A percentile compares a stretch with the other conserved stretches of the same genome.
These are phyloP conservation scores for Fusarium nelsonii DNA, from an alignment of 2,329 filamentous ascomycete genomes.

Conservation along the genomic window DNA sequence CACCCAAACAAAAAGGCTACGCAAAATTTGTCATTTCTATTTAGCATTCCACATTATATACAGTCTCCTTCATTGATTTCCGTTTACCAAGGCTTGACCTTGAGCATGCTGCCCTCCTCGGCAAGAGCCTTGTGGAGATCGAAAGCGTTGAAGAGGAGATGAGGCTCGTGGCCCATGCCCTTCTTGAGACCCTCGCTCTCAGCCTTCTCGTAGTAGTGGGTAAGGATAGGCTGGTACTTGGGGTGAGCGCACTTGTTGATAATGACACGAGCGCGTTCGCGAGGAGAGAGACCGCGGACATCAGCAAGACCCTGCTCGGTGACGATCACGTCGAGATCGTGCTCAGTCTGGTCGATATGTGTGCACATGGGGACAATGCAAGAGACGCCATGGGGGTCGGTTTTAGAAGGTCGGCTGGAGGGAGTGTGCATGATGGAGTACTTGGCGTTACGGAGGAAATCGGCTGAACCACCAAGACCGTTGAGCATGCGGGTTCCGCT, in stretches of 20 bases:
- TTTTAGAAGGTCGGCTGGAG: constrained; percentile 82
- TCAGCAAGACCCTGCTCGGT: constrained; percentile 81
- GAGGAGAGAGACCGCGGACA: constrained; percentile 82
- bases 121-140: constrained; percentile 88
- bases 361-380: constrained; percentile 97
- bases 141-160: constrained; percentile 86
- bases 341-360: constrained; percentile 92
- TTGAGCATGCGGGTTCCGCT: constrained; percentile 91
- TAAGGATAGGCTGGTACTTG: constrained; percentile 83
- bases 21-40: constrained; percentile 32
- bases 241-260: constrained; percentile 90
- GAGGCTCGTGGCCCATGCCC: constrained; percentile 91
- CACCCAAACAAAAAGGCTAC: constrained; percentile 19
- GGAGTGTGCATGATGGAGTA: constrained; percentile 97
- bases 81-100: constrained; percentile 74
- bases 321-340: constrained; percentile 92
- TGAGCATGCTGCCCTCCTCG: constrained; percentile 87
- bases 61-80: background rate
- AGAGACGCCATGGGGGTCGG: constrained; percentile 82
- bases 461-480: constrained; percentile 83
- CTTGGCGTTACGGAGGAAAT: constrained; percentile 83
- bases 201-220: constrained; percentile 86
- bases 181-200: constrained; percentile 88
- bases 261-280: constrained; percentile 85
- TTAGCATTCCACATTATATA: constrained; percentile 16